Conservation (phyloP, 1,284 basidiomycete genomes). For the Singerocomus rubriflavus region DNA sequence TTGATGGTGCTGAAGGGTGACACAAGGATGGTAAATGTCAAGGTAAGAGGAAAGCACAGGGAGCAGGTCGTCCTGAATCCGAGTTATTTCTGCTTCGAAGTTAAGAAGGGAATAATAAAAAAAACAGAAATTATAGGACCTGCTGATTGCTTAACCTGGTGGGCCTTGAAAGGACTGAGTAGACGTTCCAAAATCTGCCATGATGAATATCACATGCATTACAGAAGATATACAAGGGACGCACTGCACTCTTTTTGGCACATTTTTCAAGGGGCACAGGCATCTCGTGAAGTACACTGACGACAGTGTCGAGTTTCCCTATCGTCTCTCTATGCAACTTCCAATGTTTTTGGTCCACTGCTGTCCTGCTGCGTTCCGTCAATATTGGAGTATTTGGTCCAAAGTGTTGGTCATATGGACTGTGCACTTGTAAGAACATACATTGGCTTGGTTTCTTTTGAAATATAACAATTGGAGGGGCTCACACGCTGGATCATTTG, state of each 20-base stretch:
- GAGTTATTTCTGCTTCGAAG: conserved; percentile 44
- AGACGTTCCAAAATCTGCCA: conserved; percentile 62
- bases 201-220: neutral
- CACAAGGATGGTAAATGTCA: conserved; percentile 72
- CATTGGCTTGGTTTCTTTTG: neutral
- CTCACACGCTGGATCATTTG: conserved; percentile 30
- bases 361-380: conserved; percentile 44
- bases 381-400: conserved; percentile 49
- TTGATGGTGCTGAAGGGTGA: conserved; percentile 52
- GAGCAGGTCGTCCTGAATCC: conserved; percentile 63
- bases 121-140: conserved; percentile 38
- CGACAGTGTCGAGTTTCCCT: conserved; percentile 51
- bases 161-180: conserved; percentile 49
- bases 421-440: conserved; percentile 26
- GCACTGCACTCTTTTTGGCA: conserved; percentile 30
- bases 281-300: conserved; percentile 49
- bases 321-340: conserved; percentile 39
- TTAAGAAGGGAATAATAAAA: conserved; percentile 10
- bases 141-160: conserved; percentile 50
- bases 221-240: conserved; percentile 4
- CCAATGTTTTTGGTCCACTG: conserved; percentile 54
- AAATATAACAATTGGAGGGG: neutral
- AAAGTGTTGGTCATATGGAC: conserved; percentile 66
- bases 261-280: conserved; percentile 24
- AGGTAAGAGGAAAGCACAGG: conserved; percentile 62